Percentiles rank a stretch among this genome's conserved stretches.
These are phyloP conservation scores for Cyclocybe cylindracea DNA, from an alignment of 768 basidiomycete genomes.

Conservation along the genomic window DNA sequence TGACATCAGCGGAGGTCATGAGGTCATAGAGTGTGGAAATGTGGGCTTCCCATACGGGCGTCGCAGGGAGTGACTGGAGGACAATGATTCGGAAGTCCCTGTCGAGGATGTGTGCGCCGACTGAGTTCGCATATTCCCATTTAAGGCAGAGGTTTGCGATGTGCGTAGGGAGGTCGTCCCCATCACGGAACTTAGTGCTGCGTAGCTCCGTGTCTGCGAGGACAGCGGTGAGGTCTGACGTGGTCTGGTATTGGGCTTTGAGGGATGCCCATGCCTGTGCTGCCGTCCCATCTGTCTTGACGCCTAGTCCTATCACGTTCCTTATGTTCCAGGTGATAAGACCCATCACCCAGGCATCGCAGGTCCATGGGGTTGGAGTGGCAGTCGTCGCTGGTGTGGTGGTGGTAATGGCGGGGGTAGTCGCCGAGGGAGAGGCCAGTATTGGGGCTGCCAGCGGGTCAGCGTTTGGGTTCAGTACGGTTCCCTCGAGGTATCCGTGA, in stretches of 20 bases:
- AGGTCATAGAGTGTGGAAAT: too few species aligned
- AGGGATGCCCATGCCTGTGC: slow-evolving; percentile 21
- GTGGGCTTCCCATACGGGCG: too few species aligned
- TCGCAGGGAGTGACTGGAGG: too few species aligned
- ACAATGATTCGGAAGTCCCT: too few species aligned
- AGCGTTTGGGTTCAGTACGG: too few species aligned
- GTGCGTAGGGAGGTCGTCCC: slow-evolving; percentile 12
- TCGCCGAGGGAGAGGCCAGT: too few species aligned
- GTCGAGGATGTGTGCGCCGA: slow-evolving; percentile 12
- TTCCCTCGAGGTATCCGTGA: too few species aligned
- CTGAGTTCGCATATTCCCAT: slow-evolving; percentile 11
- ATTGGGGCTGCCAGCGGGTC: too few species aligned
- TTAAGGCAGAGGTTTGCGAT: slow-evolving; percentile 14
- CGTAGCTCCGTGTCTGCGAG: slow-evolving; percentile 9
- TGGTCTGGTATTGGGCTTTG: slow-evolving; percentile 7
- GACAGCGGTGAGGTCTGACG: slow-evolving; percentile 10
- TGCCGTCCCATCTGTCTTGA: slow-evolving; percentile 20
- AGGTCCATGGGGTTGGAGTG: too few species aligned
- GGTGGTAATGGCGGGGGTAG: too few species aligned
- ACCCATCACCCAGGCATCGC: slow-evolving; percentile 12
- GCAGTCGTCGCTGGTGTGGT: too few species aligned
- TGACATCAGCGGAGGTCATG: too few species aligned
- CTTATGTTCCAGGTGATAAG: slow-evolving; percentile 16
- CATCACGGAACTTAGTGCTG: slow-evolving; percentile 1
- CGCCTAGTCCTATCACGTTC: slow-evolving; percentile 19